Percentiles rank a stretch among this genome's conserved stretches.
Evolutionary conservation across 306 rosid species (phyloP).

Genomic region (Vachellia pachyceras): DNA sequence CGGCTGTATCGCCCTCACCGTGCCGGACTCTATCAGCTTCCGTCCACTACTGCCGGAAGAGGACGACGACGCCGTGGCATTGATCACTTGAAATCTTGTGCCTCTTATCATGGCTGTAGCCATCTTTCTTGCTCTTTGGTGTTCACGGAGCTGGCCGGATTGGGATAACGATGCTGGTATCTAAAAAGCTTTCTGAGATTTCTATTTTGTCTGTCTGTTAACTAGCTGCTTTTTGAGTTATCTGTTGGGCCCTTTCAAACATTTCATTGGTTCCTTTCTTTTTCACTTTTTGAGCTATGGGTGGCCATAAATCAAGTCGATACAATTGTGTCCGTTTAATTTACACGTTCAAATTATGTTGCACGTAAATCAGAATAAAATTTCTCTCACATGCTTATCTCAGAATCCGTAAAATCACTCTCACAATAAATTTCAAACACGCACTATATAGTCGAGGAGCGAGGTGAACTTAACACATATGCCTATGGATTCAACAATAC

Average conservation of each 20-base stretch:
- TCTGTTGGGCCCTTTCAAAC: neutral
- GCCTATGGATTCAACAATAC: no score
- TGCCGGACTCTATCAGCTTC: constrained; percentile 61
- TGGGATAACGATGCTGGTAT: constrained; percentile 1
- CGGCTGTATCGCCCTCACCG: constrained; percentile 46
- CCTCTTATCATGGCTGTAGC: constrained; percentile 35
- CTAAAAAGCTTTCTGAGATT: constrained; percentile 33
- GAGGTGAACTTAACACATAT: no score
- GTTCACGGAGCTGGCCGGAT: neutral
- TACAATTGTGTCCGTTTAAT: no score
- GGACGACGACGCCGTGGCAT: constrained; percentile 38
- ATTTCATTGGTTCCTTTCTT: neutral
- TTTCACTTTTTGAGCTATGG: neutral
- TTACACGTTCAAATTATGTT: no score
- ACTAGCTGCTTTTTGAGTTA: constrained; percentile 14
- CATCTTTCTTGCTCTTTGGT: constrained; percentile 34
- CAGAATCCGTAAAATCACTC: no score
- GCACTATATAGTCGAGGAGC: no score
- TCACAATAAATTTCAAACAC: no score
- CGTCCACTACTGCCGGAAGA: constrained; percentile 29
- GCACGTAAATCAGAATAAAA: no score
- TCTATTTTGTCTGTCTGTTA: constrained; percentile 40
- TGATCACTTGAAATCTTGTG: constrained; percentile 40
- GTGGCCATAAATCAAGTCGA: neutral
- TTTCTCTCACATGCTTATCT: no score